Percentiles rank a stretch among this genome's conserved stretches.
Conservation (phyloP, 768 basidiomycete genomes). For the Termitomyces sp. region DNA sequence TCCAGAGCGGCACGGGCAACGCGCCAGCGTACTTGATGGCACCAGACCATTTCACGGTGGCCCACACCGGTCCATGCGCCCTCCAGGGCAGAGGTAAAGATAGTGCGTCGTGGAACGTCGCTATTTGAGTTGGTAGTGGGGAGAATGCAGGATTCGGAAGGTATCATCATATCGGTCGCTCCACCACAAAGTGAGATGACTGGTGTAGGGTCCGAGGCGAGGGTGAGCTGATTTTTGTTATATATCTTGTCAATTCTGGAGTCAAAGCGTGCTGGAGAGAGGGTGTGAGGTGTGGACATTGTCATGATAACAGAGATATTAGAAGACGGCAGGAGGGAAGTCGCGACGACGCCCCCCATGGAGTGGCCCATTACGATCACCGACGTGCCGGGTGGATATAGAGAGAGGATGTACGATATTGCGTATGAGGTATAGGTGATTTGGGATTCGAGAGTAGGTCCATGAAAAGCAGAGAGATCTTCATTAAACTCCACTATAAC, state of each 20-base stretch:
- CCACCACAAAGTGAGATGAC: conserved; percentile 90
- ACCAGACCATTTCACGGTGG: conserved; percentile 98
- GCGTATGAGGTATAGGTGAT: conserved; percentile 67
- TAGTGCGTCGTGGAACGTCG: conserved; percentile 44
- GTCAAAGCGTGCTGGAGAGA: conserved; percentile 89
- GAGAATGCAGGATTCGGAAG: conserved; percentile 83
- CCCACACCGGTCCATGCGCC: conserved; percentile 96
- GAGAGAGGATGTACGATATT: conserved; percentile 72
- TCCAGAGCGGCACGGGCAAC: conserved; percentile 79
- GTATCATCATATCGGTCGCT: conserved; percentile 85
- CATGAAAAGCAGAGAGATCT: conserved; percentile 94
- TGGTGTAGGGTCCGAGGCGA: conserved; percentile 48
- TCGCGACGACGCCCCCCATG: conserved; percentile 94
- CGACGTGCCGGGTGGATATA: conserved; percentile 57
- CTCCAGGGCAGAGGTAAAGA: conserved; percentile 84
- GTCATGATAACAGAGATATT: conserved; percentile 80
- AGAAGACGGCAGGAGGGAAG: conserved; percentile 63
- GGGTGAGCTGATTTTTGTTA: conserved; percentile 29
- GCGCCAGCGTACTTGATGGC: conserved; percentile 92
- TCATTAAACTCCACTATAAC: conserved; percentile 89
- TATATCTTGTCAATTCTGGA: conserved; percentile 75
- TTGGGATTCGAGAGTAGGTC: conserved; percentile 80
- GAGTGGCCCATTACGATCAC: conserved; percentile 89
- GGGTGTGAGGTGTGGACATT: conserved; percentile 90
- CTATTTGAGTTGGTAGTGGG: conserved; percentile 19